Percentiles rank a stretch among this genome's conserved stretches.
Evolutionary conservation across 2,329 filamentous ascomycete genomes (phyloP).

Genomic region (Alternaria conjuncta): DNA sequence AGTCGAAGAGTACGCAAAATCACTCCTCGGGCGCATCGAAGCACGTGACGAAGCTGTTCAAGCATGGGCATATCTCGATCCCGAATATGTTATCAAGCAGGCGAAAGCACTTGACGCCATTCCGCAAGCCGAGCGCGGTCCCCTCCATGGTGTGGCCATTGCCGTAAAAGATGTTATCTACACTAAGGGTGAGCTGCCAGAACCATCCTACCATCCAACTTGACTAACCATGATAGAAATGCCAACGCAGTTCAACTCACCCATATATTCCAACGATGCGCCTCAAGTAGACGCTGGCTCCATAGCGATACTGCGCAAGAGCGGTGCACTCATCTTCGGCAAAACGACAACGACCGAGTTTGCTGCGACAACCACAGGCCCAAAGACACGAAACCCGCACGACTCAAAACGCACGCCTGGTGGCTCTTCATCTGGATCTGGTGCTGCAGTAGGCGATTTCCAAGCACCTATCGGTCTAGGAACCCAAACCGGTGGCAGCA

Average conservation of each 20-base stretch:
- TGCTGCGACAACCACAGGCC: conserved; percentile 62
- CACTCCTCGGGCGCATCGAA: conserved; percentile 35
- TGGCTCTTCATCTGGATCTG: conserved; percentile 72
- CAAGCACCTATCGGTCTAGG: conserved; percentile 68
- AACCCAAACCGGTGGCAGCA: conserved; percentile 71
- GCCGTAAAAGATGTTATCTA: conserved; percentile 66
- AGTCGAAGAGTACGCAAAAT: conserved; percentile 39
- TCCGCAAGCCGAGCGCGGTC: conserved; percentile 57
- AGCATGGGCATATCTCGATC: conserved; percentile 42
- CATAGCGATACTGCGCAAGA: conserved; percentile 59
- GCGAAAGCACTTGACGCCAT: conserved; percentile 60
- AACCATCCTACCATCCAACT: neutral
- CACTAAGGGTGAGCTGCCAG: conserved; percentile 47
- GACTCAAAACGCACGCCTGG: conserved; percentile 63
- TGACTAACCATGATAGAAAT: conserved; percentile 50
- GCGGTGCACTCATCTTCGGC: conserved; percentile 63
- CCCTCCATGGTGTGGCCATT: conserved; percentile 64
- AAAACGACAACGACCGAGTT: conserved; percentile 70
- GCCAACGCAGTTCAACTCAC: conserved; percentile 64
- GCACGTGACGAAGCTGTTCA: conserved; percentile 32
- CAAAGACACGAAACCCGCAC: conserved; percentile 65
- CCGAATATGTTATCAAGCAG: conserved; percentile 54
- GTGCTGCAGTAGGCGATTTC: conserved; percentile 69
- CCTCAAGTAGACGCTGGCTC: conserved; percentile 60
- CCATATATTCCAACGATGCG: conserved; percentile 57